These are phyloP conservation scores for Tetraselmis chui DNA, from an alignment of 139 green algal genomes.

Conservation along the genomic window DNA sequence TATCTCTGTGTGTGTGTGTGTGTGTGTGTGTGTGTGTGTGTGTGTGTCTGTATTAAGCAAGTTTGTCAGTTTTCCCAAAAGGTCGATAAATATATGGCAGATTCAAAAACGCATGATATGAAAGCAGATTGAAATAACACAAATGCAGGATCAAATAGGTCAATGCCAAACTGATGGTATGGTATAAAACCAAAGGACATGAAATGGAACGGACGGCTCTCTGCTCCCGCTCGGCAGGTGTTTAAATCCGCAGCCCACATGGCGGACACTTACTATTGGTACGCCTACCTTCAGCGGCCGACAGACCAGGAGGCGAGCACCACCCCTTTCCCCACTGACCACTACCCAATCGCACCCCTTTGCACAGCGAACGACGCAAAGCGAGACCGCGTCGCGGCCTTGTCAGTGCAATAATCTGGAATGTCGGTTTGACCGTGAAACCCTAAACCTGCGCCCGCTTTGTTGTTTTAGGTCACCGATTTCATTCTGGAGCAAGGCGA, in stretches of 20 bases:
- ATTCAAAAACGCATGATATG: too few species aligned
- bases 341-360: neutral
- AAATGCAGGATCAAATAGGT: neutral
- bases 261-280: slow-evolving; percentile 46
- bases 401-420: too few species aligned
- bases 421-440: neutral
- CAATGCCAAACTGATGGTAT: neutral
- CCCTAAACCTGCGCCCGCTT: neutral
- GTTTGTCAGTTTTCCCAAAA: too few species aligned
- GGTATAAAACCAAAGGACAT: neutral
- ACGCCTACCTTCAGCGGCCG: slow-evolving; percentile 41
- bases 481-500: slow-evolving; percentile 51
- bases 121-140: too few species aligned
- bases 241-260: slow-evolving; percentile 42
- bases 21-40: too few species aligned
- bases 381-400: too few species aligned
- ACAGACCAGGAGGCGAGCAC: slow-evolving; percentile 6
- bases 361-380: too few species aligned
- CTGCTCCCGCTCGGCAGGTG: slow-evolving; percentile 12
- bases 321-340: neutral
- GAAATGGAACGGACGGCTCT: neutral
- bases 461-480: slow-evolving; percentile 30
- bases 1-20: too few species aligned
- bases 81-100: too few species aligned
- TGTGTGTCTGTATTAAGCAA: too few species aligned